phyloP scores from a whole-genome alignment of 2,329 filamentous ascomycete species.

The Cercospora sp. region DNA sequence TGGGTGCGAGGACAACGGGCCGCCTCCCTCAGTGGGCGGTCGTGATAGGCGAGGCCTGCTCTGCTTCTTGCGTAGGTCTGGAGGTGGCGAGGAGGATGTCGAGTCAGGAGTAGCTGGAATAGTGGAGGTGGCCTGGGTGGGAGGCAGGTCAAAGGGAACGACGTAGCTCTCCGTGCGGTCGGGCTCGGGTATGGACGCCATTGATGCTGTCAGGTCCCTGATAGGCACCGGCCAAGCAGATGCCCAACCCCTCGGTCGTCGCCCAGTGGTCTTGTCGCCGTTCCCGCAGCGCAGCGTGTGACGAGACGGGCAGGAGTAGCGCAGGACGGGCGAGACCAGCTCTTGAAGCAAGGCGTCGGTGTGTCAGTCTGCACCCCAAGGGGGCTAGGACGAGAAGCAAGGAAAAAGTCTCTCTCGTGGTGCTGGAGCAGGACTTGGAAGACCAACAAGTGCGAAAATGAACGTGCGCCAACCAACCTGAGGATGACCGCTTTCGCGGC shows the following conservation, averaged over 20 bases:
- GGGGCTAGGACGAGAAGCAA: background rate
- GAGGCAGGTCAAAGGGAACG: constrained; percentile 26
- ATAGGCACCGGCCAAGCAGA: constrained; percentile 2
- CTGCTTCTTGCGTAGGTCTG: constrained; percentile 12
- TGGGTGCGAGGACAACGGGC: constrained; percentile 39
- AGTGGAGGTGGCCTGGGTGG: constrained; percentile 28
- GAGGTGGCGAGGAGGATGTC: constrained; percentile 25
- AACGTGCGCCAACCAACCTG: background rate
- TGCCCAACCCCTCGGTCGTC: constrained; percentile 1
- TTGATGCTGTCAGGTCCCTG: background rate
- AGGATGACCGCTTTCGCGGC: background rate
- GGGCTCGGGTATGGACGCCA: constrained; percentile 23
- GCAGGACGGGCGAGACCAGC: background rate
- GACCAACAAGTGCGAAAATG: background rate
- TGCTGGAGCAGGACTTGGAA: background rate
- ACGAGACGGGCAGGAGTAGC: background rate
- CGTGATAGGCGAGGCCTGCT: constrained; percentile 19
- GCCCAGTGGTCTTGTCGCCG: background rate
- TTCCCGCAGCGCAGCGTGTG: background rate
- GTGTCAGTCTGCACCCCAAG: background rate
- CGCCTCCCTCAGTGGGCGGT: constrained; percentile 37
- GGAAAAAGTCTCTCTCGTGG: background rate
- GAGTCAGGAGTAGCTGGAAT: constrained; percentile 30
- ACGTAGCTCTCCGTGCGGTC: constrained; percentile 1
- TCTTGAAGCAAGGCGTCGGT: background rate